Percentiles rank a stretch among this genome's conserved stretches.
Conservation (phyloP, 805 yeast species). For the Monosporozyma servazzii region DNA sequence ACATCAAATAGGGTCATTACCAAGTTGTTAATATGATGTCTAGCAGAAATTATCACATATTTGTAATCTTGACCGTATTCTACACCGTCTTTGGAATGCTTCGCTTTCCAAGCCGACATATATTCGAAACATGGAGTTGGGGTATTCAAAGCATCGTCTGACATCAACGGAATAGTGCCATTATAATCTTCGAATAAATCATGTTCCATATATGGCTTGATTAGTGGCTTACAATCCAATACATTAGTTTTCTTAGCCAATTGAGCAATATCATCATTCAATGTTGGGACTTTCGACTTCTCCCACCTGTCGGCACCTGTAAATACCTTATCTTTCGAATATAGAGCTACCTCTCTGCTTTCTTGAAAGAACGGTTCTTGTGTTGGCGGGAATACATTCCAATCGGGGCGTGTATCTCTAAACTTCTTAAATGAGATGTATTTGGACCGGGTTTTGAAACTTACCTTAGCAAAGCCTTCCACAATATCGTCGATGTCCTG, state of each 20-base stretch:
- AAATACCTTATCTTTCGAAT: constrained; percentile 5
- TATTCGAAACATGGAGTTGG: constrained; percentile 17
- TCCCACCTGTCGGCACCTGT: not conserved
- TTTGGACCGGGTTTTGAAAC: not conserved
- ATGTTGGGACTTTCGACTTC: constrained; percentile 5
- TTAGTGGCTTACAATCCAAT: constrained; percentile 1
- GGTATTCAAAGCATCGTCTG: constrained; percentile 13
- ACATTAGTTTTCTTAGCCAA: constrained; percentile 2
- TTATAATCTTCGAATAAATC: constrained; percentile 18
- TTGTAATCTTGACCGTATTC: constrained; percentile 5
- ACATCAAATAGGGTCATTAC: constrained; percentile 18
- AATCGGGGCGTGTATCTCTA: not conserved
- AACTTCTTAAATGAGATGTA: not conserved
- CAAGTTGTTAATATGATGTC: constrained; percentile 25
- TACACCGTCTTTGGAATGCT: not conserved
- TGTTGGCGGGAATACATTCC: not conserved
- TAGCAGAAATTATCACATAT: constrained; percentile 20
- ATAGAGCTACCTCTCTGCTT: constrained; percentile 15
- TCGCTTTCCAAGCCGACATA: constrained; percentile 8
- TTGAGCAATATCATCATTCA: constrained; percentile 10
- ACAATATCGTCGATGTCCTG: not conserved
- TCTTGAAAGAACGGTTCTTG: constrained; percentile 11
- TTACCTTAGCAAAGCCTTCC: not conserved
- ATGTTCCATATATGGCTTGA: constrained; percentile 15
- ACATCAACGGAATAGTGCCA: constrained; percentile 13